Evolutionary conservation across 2,329 filamentous ascomycete genomes (phyloP).

Genomic region (Botrytis fragariae): DNA sequence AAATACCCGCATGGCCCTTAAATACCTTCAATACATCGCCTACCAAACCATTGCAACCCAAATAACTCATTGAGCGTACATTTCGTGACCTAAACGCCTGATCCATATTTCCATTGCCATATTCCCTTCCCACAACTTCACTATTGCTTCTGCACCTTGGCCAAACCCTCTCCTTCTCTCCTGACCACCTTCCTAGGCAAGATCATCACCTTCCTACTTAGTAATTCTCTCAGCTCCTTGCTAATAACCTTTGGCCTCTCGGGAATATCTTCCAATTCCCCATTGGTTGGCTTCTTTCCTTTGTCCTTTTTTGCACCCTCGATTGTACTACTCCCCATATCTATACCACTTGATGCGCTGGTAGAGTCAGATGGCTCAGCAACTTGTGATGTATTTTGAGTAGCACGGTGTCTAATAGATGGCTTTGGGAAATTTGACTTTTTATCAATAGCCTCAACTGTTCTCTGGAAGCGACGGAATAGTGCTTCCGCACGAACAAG

Average conservation of each 20-base stretch:
- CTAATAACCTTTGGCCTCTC: slow-evolving; percentile 53
- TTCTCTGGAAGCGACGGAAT: slow-evolving; percentile 82
- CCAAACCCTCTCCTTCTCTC: slow-evolving; percentile 37
- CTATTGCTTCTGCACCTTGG: background rate
- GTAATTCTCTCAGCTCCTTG: slow-evolving; percentile 57
- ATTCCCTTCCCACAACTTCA: no score
- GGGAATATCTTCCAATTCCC: slow-evolving; percentile 33
- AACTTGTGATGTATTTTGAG: background rate
- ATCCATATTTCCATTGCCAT: background rate
- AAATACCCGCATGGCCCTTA: background rate
- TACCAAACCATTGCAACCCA: background rate
- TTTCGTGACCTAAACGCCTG: background rate
- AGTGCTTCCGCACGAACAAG: slow-evolving; percentile 84
- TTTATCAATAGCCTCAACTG: slow-evolving; percentile 89
- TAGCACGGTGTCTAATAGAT: slow-evolving; percentile 36
- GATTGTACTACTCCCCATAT: slow-evolving; percentile 32
- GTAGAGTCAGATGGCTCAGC: background rate
- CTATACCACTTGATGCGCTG: slow-evolving; percentile 6
- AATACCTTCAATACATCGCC: background rate
- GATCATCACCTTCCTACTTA: slow-evolving; percentile 56
- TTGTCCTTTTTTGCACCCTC: slow-evolving; percentile 20
- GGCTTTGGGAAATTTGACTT: slow-evolving; percentile 77
- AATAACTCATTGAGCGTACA: background rate
- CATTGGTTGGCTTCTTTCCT: slow-evolving; percentile 21
- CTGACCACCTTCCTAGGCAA: slow-evolving; percentile 37